A percentile compares a stretch with the other conserved stretches of the same genome.
Evolutionary conservation across 164 flowering plant genomes (phyloP).

Genomic region (Litsea cubeba): DNA sequence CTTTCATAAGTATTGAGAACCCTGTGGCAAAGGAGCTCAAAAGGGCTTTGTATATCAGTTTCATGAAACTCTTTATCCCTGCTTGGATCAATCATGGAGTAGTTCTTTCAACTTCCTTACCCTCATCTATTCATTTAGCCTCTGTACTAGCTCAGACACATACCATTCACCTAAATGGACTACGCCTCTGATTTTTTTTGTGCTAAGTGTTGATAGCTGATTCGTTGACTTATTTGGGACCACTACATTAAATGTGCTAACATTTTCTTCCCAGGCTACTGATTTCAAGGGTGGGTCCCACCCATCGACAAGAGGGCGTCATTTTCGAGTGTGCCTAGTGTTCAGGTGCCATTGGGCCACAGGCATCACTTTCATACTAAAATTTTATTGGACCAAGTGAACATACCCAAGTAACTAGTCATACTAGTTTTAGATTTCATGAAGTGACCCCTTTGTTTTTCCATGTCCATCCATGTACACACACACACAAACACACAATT

Average conservation of each 20-base stretch:
- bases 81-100: not conserved
- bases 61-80: not conserved
- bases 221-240: too few relatives aligned
- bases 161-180: not conserved
- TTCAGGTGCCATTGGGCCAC: too few relatives aligned
- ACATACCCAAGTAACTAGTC: too few relatives aligned
- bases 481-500: not conserved
- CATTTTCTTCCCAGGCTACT: too few relatives aligned
- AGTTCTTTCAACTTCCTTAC: not conserved
- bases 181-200: not conserved
- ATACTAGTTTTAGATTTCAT: not conserved
- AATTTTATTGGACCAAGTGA: not conserved
- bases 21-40: not conserved
- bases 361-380: not conserved
- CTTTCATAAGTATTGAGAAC: not conserved
- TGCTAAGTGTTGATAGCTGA: too few relatives aligned
- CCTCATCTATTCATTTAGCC: not conserved
- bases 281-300: too few relatives aligned
- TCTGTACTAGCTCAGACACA: not conserved
- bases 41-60: not conserved
- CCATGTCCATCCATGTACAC: not conserved
- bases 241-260: too few relatives aligned
- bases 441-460: not conserved
- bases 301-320: too few relatives aligned
- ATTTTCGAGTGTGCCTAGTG: too few relatives aligned